Conservation (phyloP, 106 monocot species). For the Dendrobium huoshanense region DNA sequence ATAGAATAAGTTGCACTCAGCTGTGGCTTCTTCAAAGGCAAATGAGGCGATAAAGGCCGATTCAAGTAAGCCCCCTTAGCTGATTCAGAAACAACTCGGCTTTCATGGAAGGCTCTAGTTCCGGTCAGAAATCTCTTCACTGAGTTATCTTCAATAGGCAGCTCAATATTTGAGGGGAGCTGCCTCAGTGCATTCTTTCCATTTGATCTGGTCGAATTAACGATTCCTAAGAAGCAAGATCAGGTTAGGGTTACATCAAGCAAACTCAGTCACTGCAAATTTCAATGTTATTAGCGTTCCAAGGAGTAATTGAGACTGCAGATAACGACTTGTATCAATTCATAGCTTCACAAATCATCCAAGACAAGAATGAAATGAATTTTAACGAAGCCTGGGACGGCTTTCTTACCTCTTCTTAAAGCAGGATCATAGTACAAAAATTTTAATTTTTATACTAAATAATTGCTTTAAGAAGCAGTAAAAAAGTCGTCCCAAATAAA, state of each 20-base stretch:
- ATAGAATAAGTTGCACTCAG: conserved; percentile 62
- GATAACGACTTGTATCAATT: too few relatives aligned
- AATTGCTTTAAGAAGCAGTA: too few relatives aligned
- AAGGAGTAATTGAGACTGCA: too few relatives aligned
- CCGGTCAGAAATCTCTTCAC: background rate
- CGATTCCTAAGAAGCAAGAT: conserved; percentile 13
- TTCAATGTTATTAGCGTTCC: too few relatives aligned
- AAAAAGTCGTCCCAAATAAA: too few relatives aligned
- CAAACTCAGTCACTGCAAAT: background rate
- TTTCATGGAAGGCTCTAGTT: conserved; percentile 34
- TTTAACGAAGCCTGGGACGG: too few relatives aligned
- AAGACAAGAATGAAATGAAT: too few relatives aligned
- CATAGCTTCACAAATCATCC: too few relatives aligned
- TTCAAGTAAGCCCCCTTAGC: conserved; percentile 30
- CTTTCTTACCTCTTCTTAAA: too few relatives aligned
- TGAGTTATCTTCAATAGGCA: background rate
- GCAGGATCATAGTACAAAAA: too few relatives aligned
- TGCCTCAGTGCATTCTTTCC: background rate
- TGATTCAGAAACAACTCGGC: conserved; percentile 19
- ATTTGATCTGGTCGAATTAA: conserved; percentile 5
- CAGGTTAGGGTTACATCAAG: background rate
- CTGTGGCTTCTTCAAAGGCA: conserved; percentile 67
- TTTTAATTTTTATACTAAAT: too few relatives aligned
- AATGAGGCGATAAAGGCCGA: conserved; percentile 69
- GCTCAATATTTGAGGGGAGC: background rate